Percentiles rank a stretch among this genome's conserved stretches.
These are phyloP conservation scores for Herpetomonas samuelpessoai DNA, from an alignment of 208 protist genomes.

Conservation along the genomic window DNA sequence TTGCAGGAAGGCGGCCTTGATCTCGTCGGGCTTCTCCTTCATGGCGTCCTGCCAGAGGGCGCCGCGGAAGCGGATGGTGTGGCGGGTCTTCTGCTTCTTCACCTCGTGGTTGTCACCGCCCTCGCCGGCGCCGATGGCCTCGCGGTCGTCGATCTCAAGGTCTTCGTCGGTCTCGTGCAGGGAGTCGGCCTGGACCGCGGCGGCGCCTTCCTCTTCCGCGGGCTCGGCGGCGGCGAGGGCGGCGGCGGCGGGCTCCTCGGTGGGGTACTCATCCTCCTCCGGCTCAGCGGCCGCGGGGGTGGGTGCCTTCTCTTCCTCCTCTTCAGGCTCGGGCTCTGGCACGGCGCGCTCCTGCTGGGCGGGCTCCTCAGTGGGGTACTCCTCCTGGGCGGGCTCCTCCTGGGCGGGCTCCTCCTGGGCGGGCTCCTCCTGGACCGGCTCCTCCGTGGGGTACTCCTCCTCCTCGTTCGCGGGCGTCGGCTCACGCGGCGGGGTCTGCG, in stretches of 20 bases:
- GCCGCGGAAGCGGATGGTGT: conserved; percentile 60
- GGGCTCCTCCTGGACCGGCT: not conserved
- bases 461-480: not conserved
- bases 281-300: not conserved
- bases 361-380: too few species aligned
- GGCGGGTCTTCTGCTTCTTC: too few species aligned
- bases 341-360: too few species aligned
- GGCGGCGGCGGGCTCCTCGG: conserved; percentile 7
- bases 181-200: conserved; percentile 6
- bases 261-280: not conserved
- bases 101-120: too few species aligned
- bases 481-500: not conserved
- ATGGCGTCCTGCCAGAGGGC: conserved; percentile 36
- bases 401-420: not conserved
- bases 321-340: not conserved
- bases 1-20: conserved; percentile 27
- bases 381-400: conserved; percentile 2
- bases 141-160: conserved; percentile 2
- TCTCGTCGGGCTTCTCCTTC: conserved; percentile 10
- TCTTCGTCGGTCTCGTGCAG: conserved; percentile 15
- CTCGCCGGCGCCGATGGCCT: not conserved
- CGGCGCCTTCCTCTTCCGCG: conserved; percentile 9
- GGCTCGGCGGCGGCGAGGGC: conserved; percentile 4
- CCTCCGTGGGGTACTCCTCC: not conserved
- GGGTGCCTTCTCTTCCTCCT: not conserved